Percentiles rank a stretch among this genome's conserved stretches.
These are phyloP conservation scores for Verticillium dahliae DNA, from an alignment of 2,329 filamentous ascomycete species.

Conservation along the genomic window DNA sequence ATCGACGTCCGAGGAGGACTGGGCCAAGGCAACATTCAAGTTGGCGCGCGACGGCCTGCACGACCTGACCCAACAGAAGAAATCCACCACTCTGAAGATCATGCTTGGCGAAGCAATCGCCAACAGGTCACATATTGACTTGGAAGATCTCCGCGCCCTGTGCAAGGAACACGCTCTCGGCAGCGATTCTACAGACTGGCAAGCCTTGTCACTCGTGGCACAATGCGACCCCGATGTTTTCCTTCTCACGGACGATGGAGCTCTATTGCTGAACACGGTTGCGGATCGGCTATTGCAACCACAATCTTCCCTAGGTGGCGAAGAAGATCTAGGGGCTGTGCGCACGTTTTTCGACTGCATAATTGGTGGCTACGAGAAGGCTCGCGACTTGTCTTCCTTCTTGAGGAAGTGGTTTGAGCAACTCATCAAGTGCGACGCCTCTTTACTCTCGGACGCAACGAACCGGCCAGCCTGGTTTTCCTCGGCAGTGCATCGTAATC, in stretches of 20 bases:
- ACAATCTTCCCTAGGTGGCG: slow-evolving; percentile 7
- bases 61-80: slow-evolving; percentile 4
- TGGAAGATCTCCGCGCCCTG: slow-evolving; percentile 31
- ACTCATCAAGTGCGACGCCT: slow-evolving; percentile 25
- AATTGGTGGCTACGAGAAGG: slow-evolving; percentile 35
- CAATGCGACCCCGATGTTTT: slow-evolving; percentile 42
- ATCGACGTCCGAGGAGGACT: slow-evolving; percentile 28
- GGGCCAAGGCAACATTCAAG: slow-evolving; percentile 31
- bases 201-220: slow-evolving; percentile 30
- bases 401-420: slow-evolving; percentile 39
- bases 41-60: neutral
- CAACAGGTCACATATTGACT: slow-evolving; percentile 24
- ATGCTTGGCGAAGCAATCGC: slow-evolving; percentile 25
- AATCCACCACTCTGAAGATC: slow-evolving; percentile 17
- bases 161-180: slow-evolving; percentile 35
- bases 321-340: slow-evolving; percentile 15
- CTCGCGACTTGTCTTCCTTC: slow-evolving; percentile 37
- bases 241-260: slow-evolving; percentile 28
- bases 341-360: slow-evolving; percentile 33
- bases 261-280: slow-evolving; percentile 29
- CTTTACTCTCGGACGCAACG: slow-evolving; percentile 5
- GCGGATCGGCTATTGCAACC: slow-evolving; percentile 25
- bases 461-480: slow-evolving; percentile 19
- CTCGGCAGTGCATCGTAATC: slow-evolving; percentile 8
- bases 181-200: slow-evolving; percentile 31